These are phyloP conservation scores for Calcarisporium arbuscula DNA, from an alignment of 2,329 filamentous ascomycete species.

Conservation along the genomic window DNA sequence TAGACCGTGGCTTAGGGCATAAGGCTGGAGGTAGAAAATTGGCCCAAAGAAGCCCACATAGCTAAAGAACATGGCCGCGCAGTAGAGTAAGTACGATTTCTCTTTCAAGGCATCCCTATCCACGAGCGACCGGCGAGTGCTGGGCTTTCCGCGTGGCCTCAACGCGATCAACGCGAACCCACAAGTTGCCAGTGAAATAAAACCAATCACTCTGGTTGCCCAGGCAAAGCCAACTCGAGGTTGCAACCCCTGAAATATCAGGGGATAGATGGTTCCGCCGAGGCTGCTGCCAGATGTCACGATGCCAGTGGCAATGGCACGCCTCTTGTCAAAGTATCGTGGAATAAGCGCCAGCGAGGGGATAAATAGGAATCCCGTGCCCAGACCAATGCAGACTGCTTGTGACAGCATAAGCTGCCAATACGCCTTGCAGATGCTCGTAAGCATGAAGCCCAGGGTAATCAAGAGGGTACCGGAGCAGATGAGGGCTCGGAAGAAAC, in stretches of 20 bases:
- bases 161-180: constrained; percentile 21
- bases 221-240: constrained; percentile 25
- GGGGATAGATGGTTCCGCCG: constrained; percentile 29
- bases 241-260: constrained; percentile 26
- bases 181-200: constrained; percentile 25
- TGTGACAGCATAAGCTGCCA: constrained; percentile 36
- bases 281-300: constrained; percentile 32
- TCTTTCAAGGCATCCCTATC: constrained; percentile 11
- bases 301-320: constrained; percentile 38
- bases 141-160: constrained; percentile 14
- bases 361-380: constrained; percentile 31
- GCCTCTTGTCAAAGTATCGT: constrained; percentile 26
- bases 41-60: constrained; percentile 29
- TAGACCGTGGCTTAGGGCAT: constrained; percentile 26
- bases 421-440: constrained; percentile 28
- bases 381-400: constrained; percentile 35
- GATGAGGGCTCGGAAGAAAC: constrained; percentile 25
- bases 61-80: constrained; percentile 23
- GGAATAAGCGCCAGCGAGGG: constrained; percentile 32
- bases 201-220: constrained; percentile 26
- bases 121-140: not conserved
- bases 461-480: constrained; percentile 25
- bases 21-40: constrained; percentile 38
- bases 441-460: constrained; percentile 32
- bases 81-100: constrained; percentile 22